Conservation (phyloP, 176 grass and related monocot species). For the Hordeum marinum region DNA sequence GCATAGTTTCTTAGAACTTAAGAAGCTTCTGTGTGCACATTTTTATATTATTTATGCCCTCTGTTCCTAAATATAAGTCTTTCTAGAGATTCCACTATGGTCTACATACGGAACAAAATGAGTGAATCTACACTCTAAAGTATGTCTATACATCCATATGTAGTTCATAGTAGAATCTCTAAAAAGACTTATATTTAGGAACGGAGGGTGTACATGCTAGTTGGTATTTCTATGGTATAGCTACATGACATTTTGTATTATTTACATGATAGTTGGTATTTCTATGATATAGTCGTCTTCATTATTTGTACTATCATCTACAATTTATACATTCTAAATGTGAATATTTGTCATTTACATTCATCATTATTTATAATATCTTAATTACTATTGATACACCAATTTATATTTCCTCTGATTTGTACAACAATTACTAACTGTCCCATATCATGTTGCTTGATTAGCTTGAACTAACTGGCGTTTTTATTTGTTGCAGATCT, state of each 20-base stretch:
- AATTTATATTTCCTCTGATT: neutral
- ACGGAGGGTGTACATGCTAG: too few relatives aligned
- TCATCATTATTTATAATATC: neutral
- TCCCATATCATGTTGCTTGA: neutral
- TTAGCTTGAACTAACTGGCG: neutral
- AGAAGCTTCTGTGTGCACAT: neutral
- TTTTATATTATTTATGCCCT: neutral
- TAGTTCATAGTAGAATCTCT: too few relatives aligned
- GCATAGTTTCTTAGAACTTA: neutral
- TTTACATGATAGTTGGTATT: neutral
- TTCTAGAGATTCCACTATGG: too few relatives aligned
- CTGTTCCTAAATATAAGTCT: too few relatives aligned
- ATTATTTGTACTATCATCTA: too few relatives aligned
- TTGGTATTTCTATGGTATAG: neutral
- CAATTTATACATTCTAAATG: too few relatives aligned
- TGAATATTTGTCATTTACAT: neutral
- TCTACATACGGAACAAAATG: too few relatives aligned
- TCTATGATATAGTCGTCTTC: neutral
- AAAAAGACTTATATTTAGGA: too few relatives aligned
- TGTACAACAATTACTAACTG: neutral
- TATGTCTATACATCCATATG: too few relatives aligned
- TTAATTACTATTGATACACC: neutral
- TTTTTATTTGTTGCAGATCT: constrained; percentile 44
- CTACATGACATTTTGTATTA: neutral
- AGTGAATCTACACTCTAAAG: too few relatives aligned